phyloP scores from a whole-genome alignment of 225 moss, liverwort and hornwort genomes.

The Pseudisothecium myosuroides region DNA sequence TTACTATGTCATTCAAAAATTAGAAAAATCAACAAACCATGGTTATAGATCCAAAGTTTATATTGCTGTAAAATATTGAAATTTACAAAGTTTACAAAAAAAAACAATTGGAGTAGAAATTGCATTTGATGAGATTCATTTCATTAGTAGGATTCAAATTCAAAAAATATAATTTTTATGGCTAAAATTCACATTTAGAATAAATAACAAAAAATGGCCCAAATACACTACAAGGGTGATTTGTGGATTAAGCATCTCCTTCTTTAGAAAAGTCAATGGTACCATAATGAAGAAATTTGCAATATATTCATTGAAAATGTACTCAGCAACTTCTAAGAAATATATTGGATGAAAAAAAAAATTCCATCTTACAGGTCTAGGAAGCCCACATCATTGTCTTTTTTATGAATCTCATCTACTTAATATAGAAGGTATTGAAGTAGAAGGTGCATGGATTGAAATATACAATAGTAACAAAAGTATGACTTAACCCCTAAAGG shows the following conservation, averaged over 20 bases:
- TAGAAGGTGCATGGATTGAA: neutral
- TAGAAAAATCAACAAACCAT: neutral
- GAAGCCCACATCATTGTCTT: neutral
- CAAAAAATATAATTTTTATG: neutral
- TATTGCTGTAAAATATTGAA: neutral
- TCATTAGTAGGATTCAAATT: neutral
- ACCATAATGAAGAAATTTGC: neutral
- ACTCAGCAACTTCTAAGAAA: neutral
- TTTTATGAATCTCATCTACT: neutral
- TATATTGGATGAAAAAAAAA: neutral
- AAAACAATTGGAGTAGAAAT: neutral
- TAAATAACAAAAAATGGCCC: neutral
- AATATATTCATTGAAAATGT: neutral
- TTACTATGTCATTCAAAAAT: accelerated
- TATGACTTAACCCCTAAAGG: too few species aligned
- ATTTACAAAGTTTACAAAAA: too few species aligned
- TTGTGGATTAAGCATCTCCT: accelerated
- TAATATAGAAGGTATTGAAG: neutral
- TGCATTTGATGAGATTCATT: neutral
- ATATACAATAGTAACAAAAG: neutral
- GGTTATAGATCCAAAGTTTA: accelerated
- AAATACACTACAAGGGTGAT: neutral
- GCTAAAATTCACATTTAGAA: neutral
- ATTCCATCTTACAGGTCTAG: neutral
- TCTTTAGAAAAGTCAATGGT: neutral